These are phyloP conservation scores for Kurtzmaniella natalensis DNA, from an alignment of 1,139 yeast species.

Conservation along the genomic window DNA sequence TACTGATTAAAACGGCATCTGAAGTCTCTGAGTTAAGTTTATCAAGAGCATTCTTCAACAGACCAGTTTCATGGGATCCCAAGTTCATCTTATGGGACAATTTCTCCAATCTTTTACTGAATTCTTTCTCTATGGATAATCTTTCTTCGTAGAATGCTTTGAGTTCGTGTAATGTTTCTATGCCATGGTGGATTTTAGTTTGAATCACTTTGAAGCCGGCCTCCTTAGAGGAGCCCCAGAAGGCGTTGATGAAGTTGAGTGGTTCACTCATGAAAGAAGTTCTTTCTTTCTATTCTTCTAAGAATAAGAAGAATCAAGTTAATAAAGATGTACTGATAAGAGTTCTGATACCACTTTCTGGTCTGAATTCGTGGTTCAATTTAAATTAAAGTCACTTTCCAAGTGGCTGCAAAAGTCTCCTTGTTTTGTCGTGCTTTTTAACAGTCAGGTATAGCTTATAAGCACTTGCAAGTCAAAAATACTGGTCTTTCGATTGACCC, in stretches of 20 bases:
- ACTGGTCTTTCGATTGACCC: too few relatives aligned
- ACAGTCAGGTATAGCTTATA: too few relatives aligned
- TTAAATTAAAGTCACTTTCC: background rate
- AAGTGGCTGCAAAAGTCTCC: background rate
- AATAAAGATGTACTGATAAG: too few relatives aligned
- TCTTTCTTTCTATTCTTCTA: too few relatives aligned
- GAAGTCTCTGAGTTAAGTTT: conserved; percentile 50
- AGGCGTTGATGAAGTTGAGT: conserved; percentile 33
- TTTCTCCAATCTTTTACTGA: conserved; percentile 48
- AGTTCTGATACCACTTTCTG: too few relatives aligned
- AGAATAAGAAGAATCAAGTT: too few relatives aligned
- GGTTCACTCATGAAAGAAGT: conserved; percentile 2
- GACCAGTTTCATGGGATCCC: conserved; percentile 59
- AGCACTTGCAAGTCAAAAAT: too few relatives aligned
- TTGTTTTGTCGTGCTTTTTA: too few relatives aligned
- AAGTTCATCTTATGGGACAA: conserved; percentile 44
- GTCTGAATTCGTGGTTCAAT: too few relatives aligned
- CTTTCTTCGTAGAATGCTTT: conserved; percentile 46
- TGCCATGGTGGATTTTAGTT: conserved; percentile 29
- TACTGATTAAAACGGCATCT: conserved; percentile 29
- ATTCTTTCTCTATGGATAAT: conserved; percentile 68
- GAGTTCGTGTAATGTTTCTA: conserved; percentile 37
- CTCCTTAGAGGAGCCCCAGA: conserved; percentile 39
- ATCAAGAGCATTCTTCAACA: conserved; percentile 57
- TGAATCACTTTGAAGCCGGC: conserved; percentile 30